These are phyloP conservation scores for Tetramitus jugosus DNA, from an alignment of 208 protist species.

Conservation along the genomic window DNA sequence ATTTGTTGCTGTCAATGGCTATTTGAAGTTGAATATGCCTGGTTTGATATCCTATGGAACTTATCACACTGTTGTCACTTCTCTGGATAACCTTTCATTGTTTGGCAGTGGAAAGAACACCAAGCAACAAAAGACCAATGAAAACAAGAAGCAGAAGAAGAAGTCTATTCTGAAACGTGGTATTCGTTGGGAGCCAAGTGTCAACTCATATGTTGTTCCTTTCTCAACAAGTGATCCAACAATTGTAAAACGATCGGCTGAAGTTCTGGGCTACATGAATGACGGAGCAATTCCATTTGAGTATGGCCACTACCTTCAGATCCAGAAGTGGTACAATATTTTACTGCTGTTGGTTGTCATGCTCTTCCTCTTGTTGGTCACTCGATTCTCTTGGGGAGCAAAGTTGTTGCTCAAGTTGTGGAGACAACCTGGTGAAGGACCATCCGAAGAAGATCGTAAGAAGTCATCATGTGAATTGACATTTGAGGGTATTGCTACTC, in stretches of 20 bases:
- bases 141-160: neutral
- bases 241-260: neutral
- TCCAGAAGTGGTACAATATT: neutral
- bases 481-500: neutral
- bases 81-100: neutral
- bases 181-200: neutral
- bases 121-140: neutral
- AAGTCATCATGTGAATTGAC: neutral
- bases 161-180: neutral
- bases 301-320: constrained; percentile 6
- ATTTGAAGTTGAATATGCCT: neutral
- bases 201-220: neutral
- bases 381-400: neutral
- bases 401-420: neutral
- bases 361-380: neutral
- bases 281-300: neutral
- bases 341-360: neutral
- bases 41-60: neutral
- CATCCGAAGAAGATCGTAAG: neutral
- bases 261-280: neutral
- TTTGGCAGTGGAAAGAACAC: too few species aligned
- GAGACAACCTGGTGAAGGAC: neutral
- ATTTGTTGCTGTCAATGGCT: neutral
- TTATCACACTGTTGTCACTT: neutral
- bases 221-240: constrained; percentile 2